Percentiles rank a stretch among this genome's conserved stretches.
Evolutionary conservation across 805 yeast species (phyloP).

Genomic region (Scheffersomyces stipitis): DNA sequence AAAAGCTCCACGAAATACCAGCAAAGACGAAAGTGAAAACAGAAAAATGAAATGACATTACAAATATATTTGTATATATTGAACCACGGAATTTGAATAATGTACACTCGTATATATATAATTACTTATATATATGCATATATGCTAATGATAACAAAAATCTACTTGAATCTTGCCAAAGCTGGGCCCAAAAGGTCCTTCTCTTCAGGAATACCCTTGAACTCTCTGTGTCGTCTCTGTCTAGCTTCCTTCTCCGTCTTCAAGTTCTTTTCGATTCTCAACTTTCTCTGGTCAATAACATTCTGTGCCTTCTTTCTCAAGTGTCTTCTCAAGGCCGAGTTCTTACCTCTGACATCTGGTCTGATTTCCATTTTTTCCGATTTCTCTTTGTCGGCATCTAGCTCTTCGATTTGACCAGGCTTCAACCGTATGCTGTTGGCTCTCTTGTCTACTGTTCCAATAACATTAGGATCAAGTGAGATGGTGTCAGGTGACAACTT

Average conservation of each 20-base stretch:
- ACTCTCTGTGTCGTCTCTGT: conserved; percentile 46
- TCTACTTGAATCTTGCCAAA: conserved; percentile 47
- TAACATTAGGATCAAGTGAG: conserved; percentile 80
- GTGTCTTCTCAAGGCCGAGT: conserved; percentile 78
- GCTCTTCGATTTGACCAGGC: conserved; percentile 52
- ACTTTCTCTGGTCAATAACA: conserved; percentile 80
- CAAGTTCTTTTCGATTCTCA: conserved; percentile 73
- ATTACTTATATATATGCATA: conserved; percentile 1
- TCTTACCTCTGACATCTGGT: conserved; percentile 74
- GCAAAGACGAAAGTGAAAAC: no score
- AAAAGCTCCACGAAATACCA: no score
- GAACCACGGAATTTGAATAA: no score
- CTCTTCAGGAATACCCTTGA: conserved; percentile 49
- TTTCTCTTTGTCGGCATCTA: conserved; percentile 36
- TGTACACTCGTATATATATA: not conserved
- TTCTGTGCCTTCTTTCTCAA: conserved; percentile 81
- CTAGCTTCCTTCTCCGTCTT: conserved; percentile 72
- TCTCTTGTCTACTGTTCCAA: conserved; percentile 80
- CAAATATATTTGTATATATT: no score
- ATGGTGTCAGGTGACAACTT: conserved; percentile 92
- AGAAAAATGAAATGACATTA: no score
- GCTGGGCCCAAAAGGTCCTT: conserved; percentile 54
- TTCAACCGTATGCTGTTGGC: conserved; percentile 63
- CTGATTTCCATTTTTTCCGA: conserved; percentile 52
- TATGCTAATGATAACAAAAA: conserved; percentile 1